Base-by-base conservation (phyloP, 768 basidiomycete genomes). In the Lactifluus pinguis region DNA sequence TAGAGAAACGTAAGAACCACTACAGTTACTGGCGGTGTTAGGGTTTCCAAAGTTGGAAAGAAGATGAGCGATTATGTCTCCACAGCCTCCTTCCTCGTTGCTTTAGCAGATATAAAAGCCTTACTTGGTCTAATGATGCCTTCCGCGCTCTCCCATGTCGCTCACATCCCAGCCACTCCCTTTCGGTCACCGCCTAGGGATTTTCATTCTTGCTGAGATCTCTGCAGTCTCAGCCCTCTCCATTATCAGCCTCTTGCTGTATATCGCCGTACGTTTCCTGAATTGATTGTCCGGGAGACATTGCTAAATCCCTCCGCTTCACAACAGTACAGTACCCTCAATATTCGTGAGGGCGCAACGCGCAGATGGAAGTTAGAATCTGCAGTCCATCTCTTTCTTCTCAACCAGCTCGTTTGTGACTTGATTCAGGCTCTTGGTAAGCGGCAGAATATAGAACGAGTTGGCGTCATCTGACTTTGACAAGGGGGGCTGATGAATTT, bases 401-500 rank as follows among this genome's bases (percentile, higher is more conserved):
- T 72, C 48, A 66, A 66, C 41, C 66, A 72, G 21, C 51, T 72
- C 0, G 56, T 68, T 15, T 71, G 65, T 8, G 71, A 72, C 49
- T 39, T 72, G 17, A 62, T 72, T 14, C 71, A 71, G 55, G 65
- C 71, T 5, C 50, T 66, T 19, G 71, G 68, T 70, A 49, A 42
- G 68, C 15, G 30, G 48, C 53, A 11, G 8, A 3, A 17, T 17
- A 8, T 38, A 36, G 32, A 1, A 2, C 9, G 9, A 15, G 44
- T 13, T 19, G 55, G 9, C 17, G 10, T 34, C 17, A 9, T 14
- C 55, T 62, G 15, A 56, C 53, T 15, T 45, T 57, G n/a, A 19
- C 51, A 39, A 76, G 76, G 77, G 2, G 75, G 74, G 3, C 63
- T 77, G 15, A 69, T 78, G 64, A 67, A 75, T 54, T 63, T 74